Conservation (phyloP, 306 rosid genomes). For the Lagenaria siceraria region DNA sequence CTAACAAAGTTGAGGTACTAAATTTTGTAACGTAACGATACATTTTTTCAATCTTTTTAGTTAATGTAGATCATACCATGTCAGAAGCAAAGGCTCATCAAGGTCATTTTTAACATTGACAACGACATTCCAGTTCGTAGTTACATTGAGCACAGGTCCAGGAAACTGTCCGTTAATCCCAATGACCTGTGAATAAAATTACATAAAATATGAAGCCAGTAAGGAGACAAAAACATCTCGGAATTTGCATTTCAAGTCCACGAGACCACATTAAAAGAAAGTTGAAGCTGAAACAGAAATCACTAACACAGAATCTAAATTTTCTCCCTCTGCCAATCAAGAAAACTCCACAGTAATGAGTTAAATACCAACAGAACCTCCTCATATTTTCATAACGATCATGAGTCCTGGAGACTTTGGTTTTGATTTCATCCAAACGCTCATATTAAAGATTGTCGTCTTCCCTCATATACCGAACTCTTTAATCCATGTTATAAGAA, state of each 20-base stretch:
- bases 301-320: neutral
- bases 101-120: constrained; percentile 75
- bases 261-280: neutral
- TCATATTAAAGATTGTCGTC: neutral
- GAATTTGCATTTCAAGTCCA: constrained; percentile 2
- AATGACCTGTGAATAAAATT: constrained; percentile 42
- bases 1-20: neutral
- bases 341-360: neutral
- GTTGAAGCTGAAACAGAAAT: neutral
- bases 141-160: constrained; percentile 68
- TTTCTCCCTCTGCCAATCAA: neutral
- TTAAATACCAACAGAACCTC: neutral
- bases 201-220: neutral
- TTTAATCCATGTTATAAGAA: neutral
- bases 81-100: constrained; percentile 81
- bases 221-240: neutral
- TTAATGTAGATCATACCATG: constrained; percentile 42
- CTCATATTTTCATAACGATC: neutral
- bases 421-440: neutral
- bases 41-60: neutral
- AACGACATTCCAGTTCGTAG: constrained; percentile 92
- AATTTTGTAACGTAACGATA: neutral
- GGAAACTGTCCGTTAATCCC: constrained; percentile 75
- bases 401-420: neutral
- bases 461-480: neutral